Base-by-base conservation (phyloP, 2,329 filamentous ascomycete species). In the Aspergillus caelatus region DNA sequence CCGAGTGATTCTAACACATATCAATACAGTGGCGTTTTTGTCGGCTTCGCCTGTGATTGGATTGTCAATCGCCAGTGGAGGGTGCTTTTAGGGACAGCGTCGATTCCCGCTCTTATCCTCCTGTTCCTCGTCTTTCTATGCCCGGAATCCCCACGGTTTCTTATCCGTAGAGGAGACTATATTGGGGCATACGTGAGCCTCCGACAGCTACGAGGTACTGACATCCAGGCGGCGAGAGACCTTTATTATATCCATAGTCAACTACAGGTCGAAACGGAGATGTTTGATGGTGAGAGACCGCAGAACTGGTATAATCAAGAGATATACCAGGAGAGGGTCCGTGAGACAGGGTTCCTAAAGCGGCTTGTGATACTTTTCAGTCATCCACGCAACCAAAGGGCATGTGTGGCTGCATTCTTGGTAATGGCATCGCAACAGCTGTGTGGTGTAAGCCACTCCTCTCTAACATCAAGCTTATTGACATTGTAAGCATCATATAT, bases 51-150 rank as follows among this genome's bases (percentile, higher is more conserved):
- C 4, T 62, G 54, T 41, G 61, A 64, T 6, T 67, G 60, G 60
- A 65, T 69, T 23, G 64, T 30, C 2, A 43, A 77, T 78, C 43
- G 71, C 76, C 39, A 61, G 3, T 84, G 82, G 82, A 71, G 82
- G 7, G 71, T 84, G 23, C 79, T 83, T 62, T 70, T 83, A 14
- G 82, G 80, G 1, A 80, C 78, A 0, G 80, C 82, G 5, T 82
- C 82, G 60, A 79, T 83, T 52, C 82, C 82, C 4, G 81, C 82
- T 6, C 70, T 83, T 1, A 77, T 81, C 2, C 71, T 85, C 11
- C 63, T 78, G 3, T 39, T 83, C 21, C 80, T 81, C 1, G 80
- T 84, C n/a, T 81, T 73, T 57, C 78, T 80, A 60, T 78, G 79
- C 28, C 80, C 80, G 0, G 73, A 77, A 60, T 80, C 76, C 1